Evolutionary conservation across 2,329 filamentous ascomycete species (phyloP).

Genomic region (Arachnomyces sp.): DNA sequence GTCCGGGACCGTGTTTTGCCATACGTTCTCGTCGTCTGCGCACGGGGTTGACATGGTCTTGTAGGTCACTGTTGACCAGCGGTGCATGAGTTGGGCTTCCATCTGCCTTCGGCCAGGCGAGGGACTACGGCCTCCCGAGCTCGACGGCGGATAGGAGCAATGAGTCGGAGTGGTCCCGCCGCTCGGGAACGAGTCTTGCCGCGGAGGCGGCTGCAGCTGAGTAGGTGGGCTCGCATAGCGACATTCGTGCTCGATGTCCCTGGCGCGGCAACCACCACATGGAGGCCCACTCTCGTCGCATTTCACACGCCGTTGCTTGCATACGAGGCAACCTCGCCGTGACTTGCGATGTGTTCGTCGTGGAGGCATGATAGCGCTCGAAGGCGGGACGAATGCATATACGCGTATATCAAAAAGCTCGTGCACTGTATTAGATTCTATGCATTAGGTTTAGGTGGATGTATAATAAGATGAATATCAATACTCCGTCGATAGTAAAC

Average conservation of each 20-base stretch:
- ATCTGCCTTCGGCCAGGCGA: conserved; percentile 6
- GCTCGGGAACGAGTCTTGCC: no score
- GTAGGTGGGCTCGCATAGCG: conserved; percentile 3
- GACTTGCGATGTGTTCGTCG: not conserved
- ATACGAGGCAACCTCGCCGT: conserved; percentile 1
- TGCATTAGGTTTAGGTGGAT: no score
- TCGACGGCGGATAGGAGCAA: not conserved
- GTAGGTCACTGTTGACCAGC: conserved; percentile 13
- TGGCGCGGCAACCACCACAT: conserved; percentile 6
- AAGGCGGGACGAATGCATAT: no score
- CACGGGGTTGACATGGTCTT: conserved; percentile 10
- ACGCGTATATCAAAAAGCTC: no score
- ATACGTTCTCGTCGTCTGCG: conserved; percentile 9
- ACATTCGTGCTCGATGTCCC: conserved; percentile 4
- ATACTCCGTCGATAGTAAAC: no score
- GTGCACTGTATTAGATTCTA: no score
- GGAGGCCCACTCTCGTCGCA: conserved; percentile 9
- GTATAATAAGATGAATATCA: no score
- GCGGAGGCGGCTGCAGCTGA: not conserved
- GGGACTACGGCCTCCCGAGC: not conserved
- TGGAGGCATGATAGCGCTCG: no score
- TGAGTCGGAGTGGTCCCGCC: not conserved
- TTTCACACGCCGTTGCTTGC: conserved; percentile 3
- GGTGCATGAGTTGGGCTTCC: conserved; percentile 17
- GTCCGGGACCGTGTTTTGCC: conserved; percentile 9